Evolutionary conservation across 345 rosid genomes (phyloP), one percentile per base, ranked within the genome.

Genomic region (Chamaenerion angustifolium): DNA sequence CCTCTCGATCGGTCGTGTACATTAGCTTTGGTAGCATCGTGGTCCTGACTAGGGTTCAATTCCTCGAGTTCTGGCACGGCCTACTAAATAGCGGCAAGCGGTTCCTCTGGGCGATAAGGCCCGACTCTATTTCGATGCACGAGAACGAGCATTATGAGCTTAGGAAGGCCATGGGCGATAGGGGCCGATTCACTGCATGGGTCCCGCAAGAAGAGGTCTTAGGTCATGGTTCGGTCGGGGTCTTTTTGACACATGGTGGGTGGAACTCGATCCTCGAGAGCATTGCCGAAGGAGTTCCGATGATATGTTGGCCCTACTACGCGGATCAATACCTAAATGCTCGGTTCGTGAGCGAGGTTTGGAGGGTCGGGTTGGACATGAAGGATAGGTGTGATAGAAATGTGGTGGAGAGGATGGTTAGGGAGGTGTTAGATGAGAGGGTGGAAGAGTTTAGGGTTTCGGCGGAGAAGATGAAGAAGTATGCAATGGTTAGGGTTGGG

Each of bases 191-290:
- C 16, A 71, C 60, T 18, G 44, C 40, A 5, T 74, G 76, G 74
- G 61, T 51, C 1, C 71, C 74, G 2, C 76, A 72, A 40, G 76
- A 74, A 17, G 68, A 63, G 60, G 72, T 65, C 11, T 23, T 75
- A 17, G 59, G 45, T 4, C 95, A 81, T 64, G 17, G 12, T 0
- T 74, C 94, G 0, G 27, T 70, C 0, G 81, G 77, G 7, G 82
- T 74, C 10, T 81, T 87, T 45, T 54, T 76, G 48, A 81, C 80
- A 2, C 94, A 79, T 14, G 59, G 68, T 27, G 83, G 85, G 11
- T 77, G 94, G 85, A 87, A 87, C 68, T 83, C 85, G 1, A 79
- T 81, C 0, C 12, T 79, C 44, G 90, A 87, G 65, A 68, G 77
- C 56, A 31, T 76, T 0, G 66, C 55, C 0, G 74, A 71, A 0